A percentile compares a stretch with the other conserved stretches of the same genome.
Conservation (phyloP, 208 protist species). For the Acanthamoeba castellanii region DNA sequence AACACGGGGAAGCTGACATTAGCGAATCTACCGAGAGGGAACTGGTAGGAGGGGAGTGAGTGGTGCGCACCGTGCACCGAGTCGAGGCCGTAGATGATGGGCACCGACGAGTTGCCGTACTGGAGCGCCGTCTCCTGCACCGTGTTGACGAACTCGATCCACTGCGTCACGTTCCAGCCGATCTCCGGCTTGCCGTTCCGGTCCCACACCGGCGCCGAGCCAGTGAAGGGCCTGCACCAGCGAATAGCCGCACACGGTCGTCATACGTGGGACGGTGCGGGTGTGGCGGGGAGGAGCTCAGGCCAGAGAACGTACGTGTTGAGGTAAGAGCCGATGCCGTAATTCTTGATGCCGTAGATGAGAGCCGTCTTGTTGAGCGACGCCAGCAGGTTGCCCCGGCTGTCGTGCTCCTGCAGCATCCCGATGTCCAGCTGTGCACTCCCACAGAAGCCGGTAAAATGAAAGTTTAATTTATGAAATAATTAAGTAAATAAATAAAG, state of each 20-base stretch:
- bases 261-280: too few relatives aligned
- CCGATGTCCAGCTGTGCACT: constrained; percentile 8
- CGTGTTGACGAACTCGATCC: constrained; percentile 74
- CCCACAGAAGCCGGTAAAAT: too few relatives aligned
- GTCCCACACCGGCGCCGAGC: neutral
- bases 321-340: constrained; percentile 65
- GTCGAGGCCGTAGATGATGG: constrained; percentile 84
- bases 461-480: too few relatives aligned
- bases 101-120: constrained; percentile 76
- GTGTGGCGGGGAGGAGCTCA: neutral
- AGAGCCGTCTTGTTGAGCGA: constrained; percentile 65
- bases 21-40: neutral
- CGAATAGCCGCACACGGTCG: neutral
- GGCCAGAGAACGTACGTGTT: constrained; percentile 15
- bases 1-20: too few relatives aligned
- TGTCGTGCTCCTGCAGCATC: constrained; percentile 18
- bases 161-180: constrained; percentile 69
- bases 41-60: neutral
- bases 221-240: constrained; percentile 20
- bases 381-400: constrained; percentile 23
- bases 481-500: too few relatives aligned
- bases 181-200: neutral
- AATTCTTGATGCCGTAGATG: constrained; percentile 60
- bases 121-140: constrained; percentile 73
- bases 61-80: constrained; percentile 77